Evolutionary conservation across 129 eudicot genomes (phyloP).

Genomic region (Rutidosis leptorrhynchoides): DNA sequence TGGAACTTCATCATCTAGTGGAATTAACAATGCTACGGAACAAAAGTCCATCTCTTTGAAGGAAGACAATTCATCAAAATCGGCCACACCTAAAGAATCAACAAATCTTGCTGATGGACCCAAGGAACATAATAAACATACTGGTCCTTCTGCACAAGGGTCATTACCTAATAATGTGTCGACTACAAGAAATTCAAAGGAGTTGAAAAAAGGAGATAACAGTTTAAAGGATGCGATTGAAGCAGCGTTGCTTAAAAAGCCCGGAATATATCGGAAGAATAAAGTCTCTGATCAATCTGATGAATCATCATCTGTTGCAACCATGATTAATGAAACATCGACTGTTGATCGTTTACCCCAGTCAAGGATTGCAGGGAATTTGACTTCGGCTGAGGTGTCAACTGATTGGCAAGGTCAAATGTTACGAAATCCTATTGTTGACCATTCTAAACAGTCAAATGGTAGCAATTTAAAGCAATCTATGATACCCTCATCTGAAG

Average conservation of each 20-base stretch:
- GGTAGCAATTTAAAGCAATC: slow-evolving; percentile 37
- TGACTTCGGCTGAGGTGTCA: slow-evolving; percentile 33
- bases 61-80: slow-evolving; percentile 40
- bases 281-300: slow-evolving; percentile 49
- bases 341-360: slow-evolving; percentile 35
- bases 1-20: slow-evolving; percentile 48
- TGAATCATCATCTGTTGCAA: slow-evolving; percentile 42
- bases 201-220: slow-evolving; percentile 42
- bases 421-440: slow-evolving; percentile 28
- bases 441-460: slow-evolving; percentile 44
- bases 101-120: slow-evolving; percentile 44
- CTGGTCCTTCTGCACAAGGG: slow-evolving; percentile 36
- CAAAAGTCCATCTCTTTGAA: slow-evolving; percentile 38
- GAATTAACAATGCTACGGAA: slow-evolving; percentile 35
- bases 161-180: slow-evolving; percentile 31
- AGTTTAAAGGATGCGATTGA: slow-evolving; percentile 81
- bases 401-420: slow-evolving; percentile 35
- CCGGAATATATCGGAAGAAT: slow-evolving; percentile 63
- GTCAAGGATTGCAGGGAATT: slow-evolving; percentile 33
- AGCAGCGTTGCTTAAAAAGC: slow-evolving; percentile 88
- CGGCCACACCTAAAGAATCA: slow-evolving; percentile 35
- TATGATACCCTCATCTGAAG: slow-evolving; percentile 26
- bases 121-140: slow-evolving; percentile 54
- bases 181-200: slow-evolving; percentile 43
- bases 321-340: slow-evolving; percentile 35